phyloP scores from a whole-genome alignment of 352 stramenopile genomes.

The Blastocystis sp. region DNA sequence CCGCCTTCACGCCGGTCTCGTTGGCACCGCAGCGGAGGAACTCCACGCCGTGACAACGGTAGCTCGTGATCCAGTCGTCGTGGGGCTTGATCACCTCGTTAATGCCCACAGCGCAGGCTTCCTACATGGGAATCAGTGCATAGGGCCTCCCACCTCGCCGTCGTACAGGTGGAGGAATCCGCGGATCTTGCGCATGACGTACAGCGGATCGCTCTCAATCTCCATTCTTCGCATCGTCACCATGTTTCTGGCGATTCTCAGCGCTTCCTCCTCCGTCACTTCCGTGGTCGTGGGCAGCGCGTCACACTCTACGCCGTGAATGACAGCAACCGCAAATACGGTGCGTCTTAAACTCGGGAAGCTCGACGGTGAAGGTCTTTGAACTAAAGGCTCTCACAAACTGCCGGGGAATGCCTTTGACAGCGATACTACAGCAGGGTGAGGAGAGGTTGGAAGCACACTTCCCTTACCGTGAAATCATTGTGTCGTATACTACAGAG shows the following conservation, averaged over 20 bases:
- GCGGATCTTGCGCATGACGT: slow-evolving; percentile 67
- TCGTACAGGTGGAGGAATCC: slow-evolving; percentile 69
- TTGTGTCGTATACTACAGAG: slow-evolving; percentile 8
- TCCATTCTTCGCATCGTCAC: slow-evolving; percentile 69
- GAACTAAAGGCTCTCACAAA: slow-evolving; percentile 41
- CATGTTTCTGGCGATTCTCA: slow-evolving; percentile 59
- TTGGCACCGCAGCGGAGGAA: slow-evolving; percentile 88
- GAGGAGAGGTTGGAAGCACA: neutral
- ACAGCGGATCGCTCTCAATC: slow-evolving; percentile 69
- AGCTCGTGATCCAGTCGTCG: slow-evolving; percentile 98
- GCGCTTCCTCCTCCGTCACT: slow-evolving; percentile 53
- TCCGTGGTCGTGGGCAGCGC: slow-evolving; percentile 51
- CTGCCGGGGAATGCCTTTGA: slow-evolving; percentile 30
- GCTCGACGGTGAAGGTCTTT: slow-evolving; percentile 55
- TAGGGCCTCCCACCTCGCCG: slow-evolving; percentile 9
- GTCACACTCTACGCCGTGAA: slow-evolving; percentile 15
- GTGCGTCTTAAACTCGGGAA: slow-evolving; percentile 64
- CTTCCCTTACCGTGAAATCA: slow-evolving; percentile 34
- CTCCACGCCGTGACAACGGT: slow-evolving; percentile 97
- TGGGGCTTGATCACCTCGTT: slow-evolving; percentile 87
- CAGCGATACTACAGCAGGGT: slow-evolving; percentile 9
- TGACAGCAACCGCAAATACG: neutral
- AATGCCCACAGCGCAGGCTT: slow-evolving; percentile 95
- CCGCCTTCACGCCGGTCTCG: slow-evolving; percentile 80
- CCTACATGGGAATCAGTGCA: slow-evolving; percentile 71